phyloP scores from a whole-genome alignment of 78 protist species.

The Cyanophora paradoxa region DNA sequence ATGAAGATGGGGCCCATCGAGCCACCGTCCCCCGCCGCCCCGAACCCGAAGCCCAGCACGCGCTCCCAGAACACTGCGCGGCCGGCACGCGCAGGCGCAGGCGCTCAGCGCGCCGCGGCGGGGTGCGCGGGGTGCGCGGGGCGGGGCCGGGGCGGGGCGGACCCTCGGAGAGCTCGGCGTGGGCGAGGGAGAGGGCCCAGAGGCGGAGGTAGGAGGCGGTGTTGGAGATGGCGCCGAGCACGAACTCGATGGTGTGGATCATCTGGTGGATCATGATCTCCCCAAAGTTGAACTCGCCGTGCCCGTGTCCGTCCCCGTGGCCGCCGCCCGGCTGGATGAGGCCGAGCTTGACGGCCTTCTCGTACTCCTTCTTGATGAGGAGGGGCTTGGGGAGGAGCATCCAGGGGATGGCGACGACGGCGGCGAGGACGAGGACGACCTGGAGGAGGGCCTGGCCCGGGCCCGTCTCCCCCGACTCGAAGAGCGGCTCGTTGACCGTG shows the following conservation, averaged over 20 bases:
- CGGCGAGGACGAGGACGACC: conserved; percentile 49
- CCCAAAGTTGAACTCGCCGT: conserved; percentile 19
- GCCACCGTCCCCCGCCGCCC: not conserved
- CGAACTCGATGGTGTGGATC: conserved; percentile 98
- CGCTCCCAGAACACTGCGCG: not conserved
- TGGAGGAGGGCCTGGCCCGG: conserved; percentile 63
- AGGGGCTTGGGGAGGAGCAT: conserved; percentile 83
- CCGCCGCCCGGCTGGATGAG: not conserved
- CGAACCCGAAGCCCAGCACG: not conserved
- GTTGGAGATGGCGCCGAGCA: conserved; percentile 94
- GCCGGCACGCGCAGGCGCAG: not conserved
- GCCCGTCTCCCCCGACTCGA: too few species aligned
- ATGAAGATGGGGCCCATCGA: not conserved
- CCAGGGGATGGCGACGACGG: conserved; percentile 75
- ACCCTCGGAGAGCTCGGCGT: conserved; percentile 67
- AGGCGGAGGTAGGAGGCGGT: conserved; percentile 99
- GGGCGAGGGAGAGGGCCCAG: conserved; percentile 99
- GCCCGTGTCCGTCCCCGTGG: not conserved
- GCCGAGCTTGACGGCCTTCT: not conserved
- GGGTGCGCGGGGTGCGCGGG: not conserved
- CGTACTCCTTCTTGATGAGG: conserved; percentile 32
- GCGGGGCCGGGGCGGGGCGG: not conserved
- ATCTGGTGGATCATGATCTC: conserved; percentile 61
- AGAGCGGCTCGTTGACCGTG: not conserved
- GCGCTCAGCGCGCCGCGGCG: not conserved